Conservation (phyloP, 768 basidiomycete species). For the Trametes punicea region DNA sequence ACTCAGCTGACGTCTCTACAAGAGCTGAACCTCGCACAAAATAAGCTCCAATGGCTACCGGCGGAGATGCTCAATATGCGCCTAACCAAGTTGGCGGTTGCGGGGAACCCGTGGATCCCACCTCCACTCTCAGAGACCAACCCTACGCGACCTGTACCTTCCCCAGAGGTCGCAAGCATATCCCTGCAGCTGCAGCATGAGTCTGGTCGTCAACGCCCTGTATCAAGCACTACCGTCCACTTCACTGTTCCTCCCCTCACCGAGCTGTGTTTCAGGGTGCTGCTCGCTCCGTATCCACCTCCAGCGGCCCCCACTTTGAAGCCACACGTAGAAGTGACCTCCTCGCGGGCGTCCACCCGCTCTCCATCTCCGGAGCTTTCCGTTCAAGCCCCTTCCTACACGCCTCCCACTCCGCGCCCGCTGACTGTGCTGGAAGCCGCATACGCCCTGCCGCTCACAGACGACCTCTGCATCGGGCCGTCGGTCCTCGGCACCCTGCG, state of each 20-base stretch:
- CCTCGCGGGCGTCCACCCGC: not conserved
- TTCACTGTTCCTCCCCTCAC: conserved; percentile 31
- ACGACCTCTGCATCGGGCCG: conserved; percentile 24
- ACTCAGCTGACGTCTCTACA: conserved; percentile 47
- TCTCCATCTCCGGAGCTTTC: no score
- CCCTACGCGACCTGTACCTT: not conserved
- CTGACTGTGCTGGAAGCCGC: conserved; percentile 20
- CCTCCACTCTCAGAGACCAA: conserved; percentile 1
- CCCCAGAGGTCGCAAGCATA: not conserved
- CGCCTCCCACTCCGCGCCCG: not conserved
- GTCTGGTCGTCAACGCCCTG: not conserved
- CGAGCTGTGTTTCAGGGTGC: conserved; percentile 38
- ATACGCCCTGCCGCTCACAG: conserved; percentile 32
- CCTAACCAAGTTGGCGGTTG: conserved; percentile 44
- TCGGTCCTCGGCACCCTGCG: conserved; percentile 27
- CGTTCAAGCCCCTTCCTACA: not conserved
- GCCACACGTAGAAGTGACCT: not conserved
- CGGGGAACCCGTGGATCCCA: conserved; percentile 61
- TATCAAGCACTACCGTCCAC: conserved; percentile 15
- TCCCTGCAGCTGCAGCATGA: no score
- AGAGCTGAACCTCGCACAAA: conserved; percentile 60
- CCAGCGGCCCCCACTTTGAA: not conserved
- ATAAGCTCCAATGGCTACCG: conserved; percentile 57
- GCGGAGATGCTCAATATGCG: conserved; percentile 61
- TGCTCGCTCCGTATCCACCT: conserved; percentile 30